A percentile compares a stretch with the other conserved stretches of the same genome.
These are phyloP conservation scores for Acacia acuminata DNA, from an alignment of 306 rosid genomes.

Conservation along the genomic window DNA sequence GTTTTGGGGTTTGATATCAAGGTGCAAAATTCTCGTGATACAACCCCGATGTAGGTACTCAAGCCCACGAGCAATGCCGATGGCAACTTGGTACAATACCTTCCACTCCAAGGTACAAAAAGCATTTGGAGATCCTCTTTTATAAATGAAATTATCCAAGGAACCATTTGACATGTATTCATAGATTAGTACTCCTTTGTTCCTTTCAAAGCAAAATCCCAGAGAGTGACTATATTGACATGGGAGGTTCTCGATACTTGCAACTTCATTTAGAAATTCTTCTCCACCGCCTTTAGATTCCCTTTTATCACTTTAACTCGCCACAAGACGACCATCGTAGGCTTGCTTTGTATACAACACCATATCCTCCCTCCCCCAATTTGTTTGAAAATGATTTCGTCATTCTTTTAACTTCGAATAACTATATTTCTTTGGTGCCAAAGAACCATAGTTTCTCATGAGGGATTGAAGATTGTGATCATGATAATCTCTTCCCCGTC, in stretches of 20 bases:
- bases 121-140: neutral
- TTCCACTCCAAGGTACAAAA: neutral
- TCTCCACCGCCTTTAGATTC: neutral
- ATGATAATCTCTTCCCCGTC: neutral
- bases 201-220: neutral
- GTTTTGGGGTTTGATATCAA: neutral
- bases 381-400: neutral
- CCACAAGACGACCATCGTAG: neutral
- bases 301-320: neutral
- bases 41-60: slow-evolving; percentile 27
- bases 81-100: neutral
- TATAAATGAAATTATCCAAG: neutral
- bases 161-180: neutral
- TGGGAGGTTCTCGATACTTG: neutral
- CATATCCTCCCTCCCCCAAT: neutral
- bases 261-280: neutral
- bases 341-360: neutral
- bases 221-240: neutral
- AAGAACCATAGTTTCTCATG: neutral
- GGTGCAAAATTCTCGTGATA: neutral
- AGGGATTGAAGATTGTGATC: neutral
- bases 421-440: neutral
- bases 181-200: neutral
- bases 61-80: slow-evolving; percentile 34
- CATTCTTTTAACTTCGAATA: neutral